These are phyloP conservation scores for Naganishia liquefaciens DNA, from an alignment of 1,284 basidiomycete species.

Conservation along the genomic window DNA sequence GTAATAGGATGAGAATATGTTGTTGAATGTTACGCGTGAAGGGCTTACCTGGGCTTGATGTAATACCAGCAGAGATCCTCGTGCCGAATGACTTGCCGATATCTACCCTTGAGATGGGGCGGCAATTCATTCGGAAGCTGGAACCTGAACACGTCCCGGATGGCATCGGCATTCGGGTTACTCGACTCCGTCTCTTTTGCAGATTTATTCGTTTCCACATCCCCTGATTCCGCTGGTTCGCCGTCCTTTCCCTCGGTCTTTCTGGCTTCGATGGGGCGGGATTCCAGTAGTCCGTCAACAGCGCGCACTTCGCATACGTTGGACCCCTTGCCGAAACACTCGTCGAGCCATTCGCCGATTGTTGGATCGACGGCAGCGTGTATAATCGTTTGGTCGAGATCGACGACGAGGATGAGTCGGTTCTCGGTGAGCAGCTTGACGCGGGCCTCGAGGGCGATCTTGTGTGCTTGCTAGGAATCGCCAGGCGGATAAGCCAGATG, in stretches of 20 bases:
- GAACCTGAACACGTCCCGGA: conserved; percentile 83
- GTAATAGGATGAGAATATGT: conserved; percentile 33
- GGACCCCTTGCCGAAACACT: conserved; percentile 48
- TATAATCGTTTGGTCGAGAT: conserved; percentile 97
- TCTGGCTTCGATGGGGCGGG: background rate
- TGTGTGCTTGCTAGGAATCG: conserved; percentile 73
- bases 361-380: conserved; percentile 98
- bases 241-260: background rate
- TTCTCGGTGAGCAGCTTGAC: conserved; percentile 71
- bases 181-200: conserved; percentile 55
- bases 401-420: conserved; percentile 92
- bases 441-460: conserved; percentile 80
- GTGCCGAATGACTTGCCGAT: conserved; percentile 48
- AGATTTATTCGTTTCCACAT: background rate
- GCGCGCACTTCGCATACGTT: conserved; percentile 21
- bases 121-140: conserved; percentile 73
- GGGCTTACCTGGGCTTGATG: conserved; percentile 83
- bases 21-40: background rate
- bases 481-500: conserved; percentile 61
- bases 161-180: conserved; percentile 84
- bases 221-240: background rate
- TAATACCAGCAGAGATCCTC: conserved; percentile 90
- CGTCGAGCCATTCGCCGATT: conserved; percentile 92
- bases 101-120: conserved; percentile 48
- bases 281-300: conserved; percentile 2